Base-by-base conservation (phyloP, 176 grass and related monocot species). In the Oropetium thomaeum region DNA sequence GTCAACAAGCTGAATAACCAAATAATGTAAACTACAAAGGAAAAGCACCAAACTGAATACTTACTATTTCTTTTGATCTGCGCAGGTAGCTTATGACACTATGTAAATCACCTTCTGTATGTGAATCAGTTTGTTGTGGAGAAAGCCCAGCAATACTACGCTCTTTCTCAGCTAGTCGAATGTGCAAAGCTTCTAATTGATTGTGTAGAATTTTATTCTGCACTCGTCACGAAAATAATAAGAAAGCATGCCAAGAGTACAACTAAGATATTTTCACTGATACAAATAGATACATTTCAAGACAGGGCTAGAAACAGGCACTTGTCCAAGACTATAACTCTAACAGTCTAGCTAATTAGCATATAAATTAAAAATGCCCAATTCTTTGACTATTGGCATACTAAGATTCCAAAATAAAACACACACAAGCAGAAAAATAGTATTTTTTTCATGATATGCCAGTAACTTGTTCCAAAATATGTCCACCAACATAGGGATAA, bases 21-120 rank as follows among this genome's bases (percentile, higher is more conserved):
- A 4, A 67, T 40, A 20, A 33, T 81, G 37, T 12, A 58, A 57
- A 62, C 43, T 14, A 47, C 5, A 58, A 35, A 27, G 5, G 27
- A 27, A 54, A 40, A 37, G 2, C 55, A 33, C 6, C 17, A 25
- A 58, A 81, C 72, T 27, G 7, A 78, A 74, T 37, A 82, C 96
- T 86, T 87, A 99, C 96, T 77, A 99, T 99, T 86, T 99, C 91
- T 83, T 99, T 95, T 22, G 96, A 95, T 73, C 87, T 92, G 59
- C 96, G 89, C 74, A 92, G 71, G 85, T 95, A 90, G 70, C 87
- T 85, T 49, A 99, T 82, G 48, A 99, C 96, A 74, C 82, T 86
- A 57, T 85, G 92, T 37, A 99, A 77, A 81, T 92, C 96, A 74
- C 82, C 84, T 81, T 92, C 96, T 41, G 62, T 39, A 82, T 88